Percentiles rank a stretch among this genome's conserved stretches.
Conservation (phyloP, 2,329 filamentous ascomycete genomes). For the Pseudopyricularia javanii region DNA sequence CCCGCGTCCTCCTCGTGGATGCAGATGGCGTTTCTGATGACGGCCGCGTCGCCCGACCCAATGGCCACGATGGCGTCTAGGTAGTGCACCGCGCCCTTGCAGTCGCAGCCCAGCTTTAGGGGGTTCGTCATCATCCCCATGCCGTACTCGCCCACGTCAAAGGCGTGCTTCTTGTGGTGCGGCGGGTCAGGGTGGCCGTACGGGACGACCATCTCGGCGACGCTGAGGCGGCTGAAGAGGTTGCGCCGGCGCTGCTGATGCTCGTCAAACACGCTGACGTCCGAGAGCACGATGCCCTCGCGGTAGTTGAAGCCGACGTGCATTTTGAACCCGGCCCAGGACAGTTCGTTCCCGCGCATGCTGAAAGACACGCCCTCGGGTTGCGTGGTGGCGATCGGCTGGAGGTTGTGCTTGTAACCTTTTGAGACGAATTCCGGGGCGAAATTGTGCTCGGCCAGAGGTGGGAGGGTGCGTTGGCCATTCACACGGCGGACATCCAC, state of each 20-base stretch:
- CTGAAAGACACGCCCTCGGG: constrained; percentile 76
- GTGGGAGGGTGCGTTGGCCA: constrained; percentile 19
- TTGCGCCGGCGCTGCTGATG: constrained; percentile 25
- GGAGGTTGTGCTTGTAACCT: constrained; percentile 63
- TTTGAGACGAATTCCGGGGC: neutral
- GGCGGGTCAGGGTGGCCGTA: constrained; percentile 54
- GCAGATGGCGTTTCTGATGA: constrained; percentile 68
- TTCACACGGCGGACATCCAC: constrained; percentile 22
- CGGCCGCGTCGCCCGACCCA: constrained; percentile 51
- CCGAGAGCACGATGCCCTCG: constrained; percentile 43
- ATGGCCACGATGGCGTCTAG: constrained; percentile 62
- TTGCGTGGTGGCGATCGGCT: constrained; percentile 65
- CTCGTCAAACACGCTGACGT: constrained; percentile 16
- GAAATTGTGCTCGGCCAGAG: constrained; percentile 24
- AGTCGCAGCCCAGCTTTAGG: constrained; percentile 49
- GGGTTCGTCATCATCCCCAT: constrained; percentile 54
- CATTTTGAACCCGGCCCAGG: constrained; percentile 45
- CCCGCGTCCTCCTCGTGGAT: constrained; percentile 67
- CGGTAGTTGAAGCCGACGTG: constrained; percentile 34
- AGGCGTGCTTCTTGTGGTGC: constrained; percentile 51
- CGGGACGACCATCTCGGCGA: constrained; percentile 66
- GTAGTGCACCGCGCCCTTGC: constrained; percentile 65
- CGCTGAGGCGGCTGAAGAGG: constrained; percentile 60
- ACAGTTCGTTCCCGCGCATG: constrained; percentile 22
- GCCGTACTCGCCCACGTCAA: constrained; percentile 50